These are phyloP conservation scores for Terfezia boudieri DNA, from an alignment of 495 filamentous ascomycete species.

Conservation along the genomic window DNA sequence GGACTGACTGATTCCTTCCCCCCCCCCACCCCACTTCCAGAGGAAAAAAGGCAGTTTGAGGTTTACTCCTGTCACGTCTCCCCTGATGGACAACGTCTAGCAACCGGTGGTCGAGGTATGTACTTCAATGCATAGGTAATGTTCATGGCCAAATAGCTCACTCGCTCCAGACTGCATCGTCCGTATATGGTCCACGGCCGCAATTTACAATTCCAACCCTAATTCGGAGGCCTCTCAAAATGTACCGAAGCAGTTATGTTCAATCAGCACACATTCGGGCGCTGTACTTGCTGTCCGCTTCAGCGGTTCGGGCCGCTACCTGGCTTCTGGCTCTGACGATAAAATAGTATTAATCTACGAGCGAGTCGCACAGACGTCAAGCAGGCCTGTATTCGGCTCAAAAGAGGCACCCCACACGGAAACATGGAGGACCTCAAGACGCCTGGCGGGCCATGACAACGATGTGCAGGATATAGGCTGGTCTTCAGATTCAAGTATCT, in stretches of 20 bases:
- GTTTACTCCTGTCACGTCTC: slow-evolving; percentile 95
- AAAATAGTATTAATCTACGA: slow-evolving; percentile 95
- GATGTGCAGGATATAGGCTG: slow-evolving; percentile 96
- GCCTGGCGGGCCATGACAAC: slow-evolving; percentile 91
- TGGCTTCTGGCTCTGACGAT: slow-evolving; percentile 92
- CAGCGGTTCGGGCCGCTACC: slow-evolving; percentile 73
- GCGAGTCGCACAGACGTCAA: slow-evolving; percentile 21
- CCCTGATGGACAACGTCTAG: slow-evolving; percentile 72
- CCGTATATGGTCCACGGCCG: slow-evolving; percentile 89
- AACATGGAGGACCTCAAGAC: slow-evolving; percentile 85
- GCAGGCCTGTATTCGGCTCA: slow-evolving; percentile 32
- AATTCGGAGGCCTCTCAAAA: slow-evolving; percentile 35
- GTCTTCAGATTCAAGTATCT: slow-evolving; percentile 85
- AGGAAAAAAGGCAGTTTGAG: slow-evolving; percentile 91
- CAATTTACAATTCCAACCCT: slow-evolving; percentile 46
- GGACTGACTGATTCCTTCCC: slow-evolving; percentile 1
- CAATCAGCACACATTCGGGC: slow-evolving; percentile 93
- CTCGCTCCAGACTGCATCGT: slow-evolving; percentile 61
- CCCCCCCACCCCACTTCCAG: slow-evolving; percentile 21
- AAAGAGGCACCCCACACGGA: slow-evolving; percentile 85
- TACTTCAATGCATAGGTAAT: background rate
- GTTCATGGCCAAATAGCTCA: too few species aligned
- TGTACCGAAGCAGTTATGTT: slow-evolving; percentile 82
- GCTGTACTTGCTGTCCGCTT: slow-evolving; percentile 95
- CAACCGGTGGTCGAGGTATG: slow-evolving; percentile 34